Conservation (phyloP, 306 rosid species). For the Coriaria nepalensis region DNA sequence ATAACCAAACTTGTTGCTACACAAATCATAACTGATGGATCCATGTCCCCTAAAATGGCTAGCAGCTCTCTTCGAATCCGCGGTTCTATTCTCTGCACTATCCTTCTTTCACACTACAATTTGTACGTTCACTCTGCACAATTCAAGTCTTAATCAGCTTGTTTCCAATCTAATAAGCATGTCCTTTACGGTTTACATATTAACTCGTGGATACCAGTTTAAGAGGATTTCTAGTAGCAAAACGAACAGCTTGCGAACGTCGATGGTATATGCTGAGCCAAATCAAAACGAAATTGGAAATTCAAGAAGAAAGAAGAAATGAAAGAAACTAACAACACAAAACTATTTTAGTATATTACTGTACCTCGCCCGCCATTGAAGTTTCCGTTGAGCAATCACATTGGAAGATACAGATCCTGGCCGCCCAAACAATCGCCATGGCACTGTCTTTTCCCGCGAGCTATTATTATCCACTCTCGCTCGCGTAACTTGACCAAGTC, state of each 20-base stretch:
- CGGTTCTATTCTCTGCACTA: slow-evolving; percentile 34
- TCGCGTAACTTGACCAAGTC: slow-evolving; percentile 18
- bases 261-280: slow-evolving; percentile 22
- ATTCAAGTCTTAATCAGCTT: neutral
- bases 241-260: slow-evolving; percentile 25
- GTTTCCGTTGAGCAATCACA: slow-evolving; percentile 29
- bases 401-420: slow-evolving; percentile 21
- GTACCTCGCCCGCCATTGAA: slow-evolving; percentile 53
- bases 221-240: slow-evolving; percentile 14
- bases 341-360: neutral
- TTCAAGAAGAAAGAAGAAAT: slow-evolving; percentile 1
- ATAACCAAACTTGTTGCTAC: slow-evolving; percentile 32
- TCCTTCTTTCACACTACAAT: slow-evolving; percentile 18
- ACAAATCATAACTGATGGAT: slow-evolving; percentile 44
- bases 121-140: slow-evolving; percentile 13
- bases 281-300: neutral
- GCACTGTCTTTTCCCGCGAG: slow-evolving; percentile 24
- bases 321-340: neutral
- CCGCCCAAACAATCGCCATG: slow-evolving; percentile 53
- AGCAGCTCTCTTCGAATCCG: slow-evolving; percentile 57
- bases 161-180: neutral
- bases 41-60: slow-evolving; percentile 34
- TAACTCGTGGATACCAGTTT: slow-evolving; percentile 16
- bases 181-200: neutral
- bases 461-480: slow-evolving; percentile 10